Base-by-base conservation (phyloP, 2,329 filamentous ascomycete species). In the Colletotrichum lini region DNA sequence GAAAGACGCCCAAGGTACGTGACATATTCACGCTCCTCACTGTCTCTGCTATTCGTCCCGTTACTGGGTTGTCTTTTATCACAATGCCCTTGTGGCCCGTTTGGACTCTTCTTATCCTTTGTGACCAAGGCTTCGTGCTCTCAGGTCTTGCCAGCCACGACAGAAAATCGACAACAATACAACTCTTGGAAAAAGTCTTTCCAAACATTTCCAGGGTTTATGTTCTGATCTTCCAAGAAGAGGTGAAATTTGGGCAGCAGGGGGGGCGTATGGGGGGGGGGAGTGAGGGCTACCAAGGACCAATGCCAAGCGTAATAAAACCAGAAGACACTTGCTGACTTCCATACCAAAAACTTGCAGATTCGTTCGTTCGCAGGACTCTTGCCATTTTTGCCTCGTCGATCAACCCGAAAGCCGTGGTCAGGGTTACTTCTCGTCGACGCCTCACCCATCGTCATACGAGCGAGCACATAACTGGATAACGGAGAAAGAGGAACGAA, bases 311-410 rank as follows among this genome's bases (percentile, higher is more conserved):
- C 21, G 12, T 54, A 18, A 63, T 54, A 35, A 59, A 45, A 47
- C 13, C 45, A 53, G 38, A 42, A 71, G 49, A 53, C 40, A 63
- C 66, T 63, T 71, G 58, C 67, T 64, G 54, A 70, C 67, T 60
- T 54, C 49, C 40, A 53, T 40, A 62, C 68, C 65, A 63, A 68
- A 45, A 59, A 59, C 52, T 35, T 23, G 26, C 40, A 47, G 35
- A 26, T 49, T 62, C 53, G 44, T 47, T 57, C 63, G 45, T 56
- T 57, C 30, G 18, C 56, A 35, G 30, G 7, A 35, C 30, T 35
- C 8, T 35, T 35, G 10, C 30, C 8, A 35, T 35, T 35, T 35
- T 35, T 50, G 42, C 49, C 16, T 67, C 18, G 67, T 42, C 63
- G 56, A 60, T 45, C 64, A 59, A 42, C 45, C 50, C 45, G 52